A percentile compares a stretch with the other conserved stretches of the same genome.
Conservation (phyloP, 2,329 filamentous ascomycete genomes). For the Cercospora sesami region DNA sequence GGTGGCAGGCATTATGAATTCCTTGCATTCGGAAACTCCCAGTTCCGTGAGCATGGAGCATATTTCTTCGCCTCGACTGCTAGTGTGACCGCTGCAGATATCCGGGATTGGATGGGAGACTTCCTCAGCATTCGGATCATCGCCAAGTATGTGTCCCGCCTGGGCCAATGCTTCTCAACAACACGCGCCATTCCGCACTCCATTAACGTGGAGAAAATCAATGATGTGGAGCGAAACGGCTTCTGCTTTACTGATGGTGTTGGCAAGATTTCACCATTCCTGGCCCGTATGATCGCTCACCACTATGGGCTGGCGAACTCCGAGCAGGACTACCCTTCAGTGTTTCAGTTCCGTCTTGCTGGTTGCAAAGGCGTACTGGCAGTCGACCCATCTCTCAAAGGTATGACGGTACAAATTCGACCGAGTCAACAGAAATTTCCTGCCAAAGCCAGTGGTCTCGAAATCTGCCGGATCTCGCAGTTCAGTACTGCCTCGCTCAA, state of each 20-base stretch:
- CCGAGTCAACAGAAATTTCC: conserved; percentile 86
- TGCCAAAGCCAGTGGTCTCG: conserved; percentile 68
- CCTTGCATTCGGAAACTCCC: conserved; percentile 91
- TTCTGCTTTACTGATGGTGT: conserved; percentile 88
- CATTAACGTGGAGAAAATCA: conserved; percentile 59
- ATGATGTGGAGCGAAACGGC: conserved; percentile 68
- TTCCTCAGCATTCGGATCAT: conserved; percentile 78
- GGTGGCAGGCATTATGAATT: conserved; percentile 84
- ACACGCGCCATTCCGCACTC: conserved; percentile 71
- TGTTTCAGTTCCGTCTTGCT: conserved; percentile 87
- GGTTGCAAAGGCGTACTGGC: conserved; percentile 89
- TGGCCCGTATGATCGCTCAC: conserved; percentile 70
- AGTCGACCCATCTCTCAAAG: conserved; percentile 62
- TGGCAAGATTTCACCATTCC: conserved; percentile 79
- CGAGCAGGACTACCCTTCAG: conserved; percentile 63
- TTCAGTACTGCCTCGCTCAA: conserved; percentile 80
- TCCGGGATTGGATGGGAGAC: conserved; percentile 82
- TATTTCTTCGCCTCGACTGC: conserved; percentile 84
- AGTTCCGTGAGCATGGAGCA: conserved; percentile 85
- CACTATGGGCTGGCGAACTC: conserved; percentile 64
- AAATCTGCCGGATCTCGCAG: conserved; percentile 80
- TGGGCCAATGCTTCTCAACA: conserved; percentile 95
- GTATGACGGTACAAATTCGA: conserved; percentile 73
- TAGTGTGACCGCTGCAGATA: conserved; percentile 68
- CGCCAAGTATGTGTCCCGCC: conserved; percentile 84